Base-by-base conservation (phyloP, 1,284 basidiomycete genomes). In the Chiua sp. region DNA sequence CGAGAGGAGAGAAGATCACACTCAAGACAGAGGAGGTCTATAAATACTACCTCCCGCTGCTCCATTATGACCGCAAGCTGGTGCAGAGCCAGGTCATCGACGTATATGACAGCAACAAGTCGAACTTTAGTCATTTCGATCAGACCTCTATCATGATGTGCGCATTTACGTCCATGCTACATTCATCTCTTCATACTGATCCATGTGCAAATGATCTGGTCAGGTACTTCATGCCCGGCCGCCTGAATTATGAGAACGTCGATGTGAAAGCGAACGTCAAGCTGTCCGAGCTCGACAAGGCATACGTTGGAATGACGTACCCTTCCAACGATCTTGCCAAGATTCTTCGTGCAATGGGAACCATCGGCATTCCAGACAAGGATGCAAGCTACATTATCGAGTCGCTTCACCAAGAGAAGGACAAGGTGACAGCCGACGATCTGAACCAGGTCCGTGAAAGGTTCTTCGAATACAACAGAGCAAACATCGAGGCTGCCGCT, bases 1-100 rank as follows among this genome's bases (percentile, higher is more conserved):
- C 57, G 13, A 58, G 57, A 49, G 57, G 57, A 33, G 50, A 28
- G 7, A 32, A 28, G 26, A 62, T 62, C 39, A 32, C 32, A 33
- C 30, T 57, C 22, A 57, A 53, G 13, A 42, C 46, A 20, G 12
- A 37, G 22, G 55, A 53, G 10, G 44, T 46, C 46, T 57, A 57
- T 26, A 28, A 15, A 7, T 55, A 32, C 22, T 48, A 55, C 23
- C 11, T 4, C 6, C 55, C 50, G 8, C 39, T 56, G 8, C 39
- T 42, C 18, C 7, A 10, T 10, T 42, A 8, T 20, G 11, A 42
- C 20, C 7, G 11, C 8, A 42, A 42, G 2, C 20, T 42, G 18
- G 39, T 42, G 18, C 7, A n/a, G 39, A n/a, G 5, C 11, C 39
- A 42, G 6, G 6, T 42, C 39, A 42, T 42, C 18, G 10, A 42